phyloP scores from a whole-genome alignment of 2,329 filamentous ascomycete species.

The Sclerotinia glacialis region DNA sequence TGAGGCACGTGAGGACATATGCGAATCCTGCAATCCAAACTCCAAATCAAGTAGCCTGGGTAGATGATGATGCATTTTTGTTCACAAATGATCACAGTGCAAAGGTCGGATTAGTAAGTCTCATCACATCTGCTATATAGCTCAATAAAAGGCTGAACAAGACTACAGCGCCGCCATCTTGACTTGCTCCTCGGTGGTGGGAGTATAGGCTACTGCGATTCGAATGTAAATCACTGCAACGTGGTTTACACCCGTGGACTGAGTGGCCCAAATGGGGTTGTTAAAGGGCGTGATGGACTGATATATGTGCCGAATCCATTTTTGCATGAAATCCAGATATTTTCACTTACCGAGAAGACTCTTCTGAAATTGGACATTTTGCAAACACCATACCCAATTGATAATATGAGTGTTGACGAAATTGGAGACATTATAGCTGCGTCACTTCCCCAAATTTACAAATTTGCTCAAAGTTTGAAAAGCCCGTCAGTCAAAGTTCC shows the following conservation, averaged over 20 bases:
- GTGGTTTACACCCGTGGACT: constrained; percentile 34
- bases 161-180: constrained; percentile 32
- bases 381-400: constrained; percentile 37
- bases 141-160: constrained; percentile 3
- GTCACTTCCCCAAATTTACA: constrained; percentile 36
- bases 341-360: constrained; percentile 23
- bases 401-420: constrained; percentile 42
- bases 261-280: constrained; percentile 40
- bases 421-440: constrained; percentile 41
- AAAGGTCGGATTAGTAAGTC: constrained; percentile 37
- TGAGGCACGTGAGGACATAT: constrained; percentile 40
- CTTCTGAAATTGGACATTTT: constrained; percentile 34
- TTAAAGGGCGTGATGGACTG: constrained; percentile 37
- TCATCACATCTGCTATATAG: neutral
- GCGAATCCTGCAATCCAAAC: constrained; percentile 38
- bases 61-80: constrained; percentile 40
- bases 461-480: constrained; percentile 29
- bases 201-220: constrained; percentile 37
- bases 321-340: constrained; percentile 16
- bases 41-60: constrained; percentile 41
- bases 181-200: constrained; percentile 37
- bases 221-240: constrained; percentile 31
- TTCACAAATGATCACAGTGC: constrained; percentile 42
- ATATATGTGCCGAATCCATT: constrained; percentile 40
- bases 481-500: constrained; percentile 27